These are phyloP conservation scores for Phialocephala sp. DNA, from an alignment of 2,329 filamentous ascomycete species.

Conservation along the genomic window DNA sequence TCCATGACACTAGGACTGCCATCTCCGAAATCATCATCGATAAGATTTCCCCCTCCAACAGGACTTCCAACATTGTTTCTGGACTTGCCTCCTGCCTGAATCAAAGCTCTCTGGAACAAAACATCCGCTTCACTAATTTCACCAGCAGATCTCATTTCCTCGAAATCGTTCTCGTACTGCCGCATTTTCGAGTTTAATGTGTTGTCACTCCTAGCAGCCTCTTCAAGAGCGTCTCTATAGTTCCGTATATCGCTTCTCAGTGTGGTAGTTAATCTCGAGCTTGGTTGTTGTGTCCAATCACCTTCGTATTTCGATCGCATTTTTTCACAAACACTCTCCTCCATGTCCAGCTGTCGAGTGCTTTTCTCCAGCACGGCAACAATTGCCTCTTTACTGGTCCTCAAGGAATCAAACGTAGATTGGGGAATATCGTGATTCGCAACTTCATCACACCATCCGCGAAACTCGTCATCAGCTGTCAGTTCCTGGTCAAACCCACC, in stretches of 20 bases:
- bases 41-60: constrained; percentile 70
- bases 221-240: constrained; percentile 87
- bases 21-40: constrained; percentile 93
- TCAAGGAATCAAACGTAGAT: constrained; percentile 78
- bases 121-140: constrained; percentile 86
- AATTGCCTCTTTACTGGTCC: constrained; percentile 78
- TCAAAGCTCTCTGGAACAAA: constrained; percentile 85
- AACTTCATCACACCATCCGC: constrained; percentile 92
- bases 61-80: constrained; percentile 65
- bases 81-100: constrained; percentile 70
- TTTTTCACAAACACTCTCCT: constrained; percentile 98
- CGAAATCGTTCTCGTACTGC: constrained; percentile 87
- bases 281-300: constrained; percentile 98
- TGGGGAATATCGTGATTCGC: constrained; percentile 82
- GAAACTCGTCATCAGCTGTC: constrained; percentile 87
- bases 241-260: constrained; percentile 85
- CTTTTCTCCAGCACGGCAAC: constrained; percentile 76
- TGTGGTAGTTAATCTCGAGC: constrained; percentile 85
- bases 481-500: constrained; percentile 91
- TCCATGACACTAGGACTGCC: constrained; percentile 80
- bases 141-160: constrained; percentile 91
- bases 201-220: constrained; percentile 84
- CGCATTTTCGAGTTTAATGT: constrained; percentile 83
- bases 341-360: constrained; percentile 90
- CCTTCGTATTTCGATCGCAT: constrained; percentile 97